These are phyloP conservation scores for Trichoderma gracile DNA, from an alignment of 2,329 filamentous ascomycete species.

Conservation along the genomic window DNA sequence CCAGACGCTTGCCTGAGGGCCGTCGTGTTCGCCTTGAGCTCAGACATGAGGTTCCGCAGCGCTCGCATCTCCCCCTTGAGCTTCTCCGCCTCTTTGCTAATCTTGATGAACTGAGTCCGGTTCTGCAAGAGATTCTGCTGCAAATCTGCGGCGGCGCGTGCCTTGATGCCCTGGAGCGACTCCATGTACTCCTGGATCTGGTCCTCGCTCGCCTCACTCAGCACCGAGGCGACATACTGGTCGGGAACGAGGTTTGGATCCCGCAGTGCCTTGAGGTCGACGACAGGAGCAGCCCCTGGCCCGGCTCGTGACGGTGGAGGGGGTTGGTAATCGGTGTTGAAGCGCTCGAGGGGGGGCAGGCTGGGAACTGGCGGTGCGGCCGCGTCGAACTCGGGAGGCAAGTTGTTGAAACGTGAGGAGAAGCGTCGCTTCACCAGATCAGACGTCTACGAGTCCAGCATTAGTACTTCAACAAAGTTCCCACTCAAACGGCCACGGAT, in stretches of 20 bases:
- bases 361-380: conserved; percentile 71
- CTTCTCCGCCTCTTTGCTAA: conserved; percentile 98
- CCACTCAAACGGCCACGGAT: neutral
- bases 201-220: conserved; percentile 83
- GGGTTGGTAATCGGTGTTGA: conserved; percentile 54
- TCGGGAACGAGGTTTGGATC: conserved; percentile 80
- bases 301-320: conserved; percentile 56
- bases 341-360: conserved; percentile 58
- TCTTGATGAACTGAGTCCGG: conserved; percentile 97
- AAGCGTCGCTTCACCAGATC: conserved; percentile 94
- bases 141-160: conserved; percentile 76
- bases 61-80: conserved; percentile 94
- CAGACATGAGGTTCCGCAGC: conserved; percentile 85
- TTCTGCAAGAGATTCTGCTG: conserved; percentile 98
- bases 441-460: conserved; percentile 51
- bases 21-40: conserved; percentile 77
- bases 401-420: conserved; percentile 84
- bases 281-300: conserved; percentile 58
- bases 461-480: neutral
- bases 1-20: conserved; percentile 63
- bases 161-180: conserved; percentile 73
- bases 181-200: conserved; percentile 82
- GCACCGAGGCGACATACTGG: conserved; percentile 70
- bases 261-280: conserved; percentile 76
- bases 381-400: conserved; percentile 68